Base-by-base conservation (phyloP, 768 basidiomycete genomes). In the Russula abietina region DNA sequence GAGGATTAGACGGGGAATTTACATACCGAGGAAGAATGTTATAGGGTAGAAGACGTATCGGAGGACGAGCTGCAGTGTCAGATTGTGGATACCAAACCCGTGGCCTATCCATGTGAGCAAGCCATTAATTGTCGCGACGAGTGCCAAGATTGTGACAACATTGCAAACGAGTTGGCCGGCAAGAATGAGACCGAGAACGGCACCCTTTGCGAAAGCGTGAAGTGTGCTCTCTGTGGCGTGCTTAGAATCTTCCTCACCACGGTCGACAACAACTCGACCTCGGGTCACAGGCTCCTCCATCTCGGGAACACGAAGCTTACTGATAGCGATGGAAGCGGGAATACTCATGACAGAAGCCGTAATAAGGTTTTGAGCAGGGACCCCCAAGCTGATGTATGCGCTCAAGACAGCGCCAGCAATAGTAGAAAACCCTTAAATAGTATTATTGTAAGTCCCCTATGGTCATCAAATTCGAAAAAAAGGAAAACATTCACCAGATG, bases 301-400 rank as follows among this genome's bases (percentile, higher is more conserved):
- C 75, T 96, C 93, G 0, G 93, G 93, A 36, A 86, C 67, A 46
- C 93, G 89, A 69, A 95, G 78, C 75, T 96, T 96, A 71, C 87
- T 89, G 70, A 96, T 93, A 2, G 93, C 83, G 71, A 96, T 94
- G 19, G 92, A 93, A 0, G 93, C 94, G 22, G 94, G 94, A 64
- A 97, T 96, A 72, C 87, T 89, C 93, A 96, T 96, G 62, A 95
- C 88, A 9, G 91, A 92, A 5, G 93, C 88, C 2, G 93, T 94
- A 69, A 93, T 78, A 28, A 93, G 78, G 70, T 89, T 93, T 73
- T 87, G 81, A 6, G 89, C 72, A 10, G 89, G 89, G 36, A 92
- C 88, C 48, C 88, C 91, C 66, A 88, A 77, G 65, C 71, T 76
- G 71, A 94, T 88, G 73, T 95, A 96, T 32, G 90, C 92, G 59